Percentiles rank a stretch among this genome's conserved stretches.
Evolutionary conservation across 768 basidiomycete species (phyloP).

Genomic region (Boletus tomentosulus): DNA sequence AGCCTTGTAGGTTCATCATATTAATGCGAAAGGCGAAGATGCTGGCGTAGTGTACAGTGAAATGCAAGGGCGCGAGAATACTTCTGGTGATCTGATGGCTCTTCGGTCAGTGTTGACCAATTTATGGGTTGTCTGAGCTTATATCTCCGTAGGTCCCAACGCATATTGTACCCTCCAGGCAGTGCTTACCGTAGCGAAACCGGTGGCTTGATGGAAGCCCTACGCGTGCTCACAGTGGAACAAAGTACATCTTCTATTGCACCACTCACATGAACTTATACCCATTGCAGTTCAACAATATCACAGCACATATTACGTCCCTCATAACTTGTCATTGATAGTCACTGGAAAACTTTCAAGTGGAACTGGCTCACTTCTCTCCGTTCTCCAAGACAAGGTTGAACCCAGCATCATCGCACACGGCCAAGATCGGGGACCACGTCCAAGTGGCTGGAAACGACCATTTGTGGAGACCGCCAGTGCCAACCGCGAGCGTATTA

Average conservation of each 20-base stretch:
- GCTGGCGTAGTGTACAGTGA: constrained; percentile 96
- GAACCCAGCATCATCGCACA: constrained; percentile 81
- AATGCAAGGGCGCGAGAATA: constrained; percentile 97
- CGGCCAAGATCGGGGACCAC: constrained; percentile 62
- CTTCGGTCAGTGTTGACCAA: constrained; percentile 51
- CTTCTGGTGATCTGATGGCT: constrained; percentile 85
- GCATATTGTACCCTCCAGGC: constrained; percentile 69
- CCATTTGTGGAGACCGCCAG: constrained; percentile 91
- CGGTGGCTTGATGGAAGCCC: constrained; percentile 90
- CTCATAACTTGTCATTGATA: constrained; percentile 88
- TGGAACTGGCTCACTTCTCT: constrained; percentile 70
- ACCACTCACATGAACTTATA: constrained; percentile 14
- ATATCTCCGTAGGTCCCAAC: constrained; percentile 55
- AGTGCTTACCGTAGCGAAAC: constrained; percentile 97
- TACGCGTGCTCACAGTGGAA: constrained; percentile 80
- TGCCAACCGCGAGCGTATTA: constrained; percentile 52
- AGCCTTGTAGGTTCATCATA: constrained; percentile 81
- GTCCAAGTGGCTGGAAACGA: constrained; percentile 82
- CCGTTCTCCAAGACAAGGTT: constrained; percentile 76
- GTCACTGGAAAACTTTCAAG: constrained; percentile 83
- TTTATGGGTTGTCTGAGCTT: constrained; percentile 1
- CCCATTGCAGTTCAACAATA: constrained; percentile 72
- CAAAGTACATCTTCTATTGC: constrained; percentile 57
- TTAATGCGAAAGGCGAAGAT: constrained; percentile 85
- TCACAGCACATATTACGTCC: constrained; percentile 85